A percentile compares a stretch with the other conserved stretches of the same genome.
Conservation (phyloP, 179 eudicot genomes). For the Beta lomatogona region DNA sequence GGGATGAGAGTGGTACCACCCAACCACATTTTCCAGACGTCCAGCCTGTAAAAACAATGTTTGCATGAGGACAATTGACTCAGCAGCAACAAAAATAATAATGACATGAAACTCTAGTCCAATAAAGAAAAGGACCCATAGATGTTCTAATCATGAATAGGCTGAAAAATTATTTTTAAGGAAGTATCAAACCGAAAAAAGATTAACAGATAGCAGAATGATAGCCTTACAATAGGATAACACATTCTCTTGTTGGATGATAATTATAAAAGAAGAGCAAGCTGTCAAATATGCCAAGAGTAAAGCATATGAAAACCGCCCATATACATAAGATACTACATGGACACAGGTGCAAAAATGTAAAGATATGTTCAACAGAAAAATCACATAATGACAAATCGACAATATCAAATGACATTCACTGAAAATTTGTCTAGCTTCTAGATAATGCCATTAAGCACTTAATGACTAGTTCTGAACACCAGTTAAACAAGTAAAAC, state of each 20-base stretch:
- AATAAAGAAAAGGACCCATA: neutral
- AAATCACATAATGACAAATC: neutral
- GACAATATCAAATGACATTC: neutral
- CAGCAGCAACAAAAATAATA: neutral
- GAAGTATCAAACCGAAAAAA: neutral
- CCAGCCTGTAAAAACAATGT: constrained; percentile 65
- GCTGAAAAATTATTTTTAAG: neutral
- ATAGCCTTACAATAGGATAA: neutral
- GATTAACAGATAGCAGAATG: neutral
- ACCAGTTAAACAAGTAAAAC: neutral
- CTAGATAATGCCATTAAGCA: neutral
- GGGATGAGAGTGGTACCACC: constrained; percentile 99
- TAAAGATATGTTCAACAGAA: neutral
- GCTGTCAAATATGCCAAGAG: neutral
- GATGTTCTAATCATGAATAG: neutral
- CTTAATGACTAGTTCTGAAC: neutral
- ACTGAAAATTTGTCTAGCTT: neutral
- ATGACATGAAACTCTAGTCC: neutral
- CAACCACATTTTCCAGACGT: constrained; percentile 92
- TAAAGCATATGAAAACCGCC: neutral
- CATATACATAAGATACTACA: neutral
- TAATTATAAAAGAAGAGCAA: neutral
- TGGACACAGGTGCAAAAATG: neutral
- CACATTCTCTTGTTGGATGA: neutral
- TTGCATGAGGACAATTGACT: neutral